Conservation (phyloP, 2,329 filamentous ascomycete species). For the Akanthomyces lecanii region DNA sequence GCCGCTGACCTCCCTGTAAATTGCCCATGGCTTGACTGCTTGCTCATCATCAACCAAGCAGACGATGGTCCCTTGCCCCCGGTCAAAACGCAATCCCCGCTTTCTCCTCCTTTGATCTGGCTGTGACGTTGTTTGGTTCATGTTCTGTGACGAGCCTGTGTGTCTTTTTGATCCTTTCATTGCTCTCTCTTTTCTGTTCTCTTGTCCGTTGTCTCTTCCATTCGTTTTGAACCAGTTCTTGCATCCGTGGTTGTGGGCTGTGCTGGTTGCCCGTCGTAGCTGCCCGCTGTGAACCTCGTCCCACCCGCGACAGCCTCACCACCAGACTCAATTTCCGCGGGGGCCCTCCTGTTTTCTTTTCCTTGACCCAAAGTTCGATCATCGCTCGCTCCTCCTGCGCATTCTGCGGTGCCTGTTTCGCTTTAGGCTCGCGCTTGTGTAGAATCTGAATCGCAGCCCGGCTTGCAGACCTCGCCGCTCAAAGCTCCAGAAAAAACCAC, state of each 20-base stretch:
- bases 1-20: neutral
- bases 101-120: conserved; percentile 16
- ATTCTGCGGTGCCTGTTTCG: conserved; percentile 1
- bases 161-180: neutral
- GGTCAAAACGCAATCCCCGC: conserved; percentile 11
- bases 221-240: neutral
- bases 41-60: neutral
- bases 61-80: neutral
- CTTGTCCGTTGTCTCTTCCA: neutral
- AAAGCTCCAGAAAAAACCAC: conserved; percentile 12
- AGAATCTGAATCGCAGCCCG: conserved; percentile 3
- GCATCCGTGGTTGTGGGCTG: neutral
- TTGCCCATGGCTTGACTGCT: neutral
- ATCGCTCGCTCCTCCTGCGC: neutral
- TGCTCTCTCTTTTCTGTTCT: neutral
- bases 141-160: neutral
- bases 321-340: neutral
- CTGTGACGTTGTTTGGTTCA: conserved; percentile 12
- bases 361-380: neutral
- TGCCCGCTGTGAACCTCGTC: neutral
- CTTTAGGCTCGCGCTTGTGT: conserved; percentile 12
- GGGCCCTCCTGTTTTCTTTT: neutral
- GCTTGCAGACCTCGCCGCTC: neutral
- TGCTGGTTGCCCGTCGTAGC: conserved; percentile 1
- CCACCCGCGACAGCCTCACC: conserved; percentile 6